phyloP scores from a whole-genome alignment of 2,329 filamentous ascomycete genomes.

The Beauveria bassiana region DNA sequence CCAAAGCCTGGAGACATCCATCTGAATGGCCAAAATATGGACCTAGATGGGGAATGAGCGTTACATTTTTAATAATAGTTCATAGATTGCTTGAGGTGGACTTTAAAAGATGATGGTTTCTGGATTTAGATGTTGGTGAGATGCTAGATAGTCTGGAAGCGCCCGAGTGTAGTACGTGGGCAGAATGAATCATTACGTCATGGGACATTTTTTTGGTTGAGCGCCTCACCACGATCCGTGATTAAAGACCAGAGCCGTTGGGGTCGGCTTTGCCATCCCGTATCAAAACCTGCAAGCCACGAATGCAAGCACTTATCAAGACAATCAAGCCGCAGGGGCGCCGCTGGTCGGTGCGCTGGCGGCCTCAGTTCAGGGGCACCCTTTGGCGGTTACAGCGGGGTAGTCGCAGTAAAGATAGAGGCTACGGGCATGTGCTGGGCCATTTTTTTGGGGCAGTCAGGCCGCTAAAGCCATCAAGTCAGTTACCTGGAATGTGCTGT shows the following conservation, averaged over 20 bases:
- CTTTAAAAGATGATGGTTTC: too few species aligned
- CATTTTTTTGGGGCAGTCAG: too few species aligned
- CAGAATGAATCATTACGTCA: neutral
- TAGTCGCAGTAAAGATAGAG: neutral
- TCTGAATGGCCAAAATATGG: neutral
- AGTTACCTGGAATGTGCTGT: neutral
- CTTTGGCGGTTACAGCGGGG: neutral
- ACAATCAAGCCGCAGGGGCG: neutral
- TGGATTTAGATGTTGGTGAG: neutral
- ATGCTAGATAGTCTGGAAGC: neutral
- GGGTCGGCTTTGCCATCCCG: neutral
- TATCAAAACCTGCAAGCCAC: neutral
- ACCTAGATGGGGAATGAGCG: neutral
- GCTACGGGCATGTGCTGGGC: too few species aligned
- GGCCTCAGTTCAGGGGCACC: neutral
- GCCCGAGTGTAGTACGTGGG: neutral
- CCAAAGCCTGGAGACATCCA: neutral
- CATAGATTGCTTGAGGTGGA: too few species aligned
- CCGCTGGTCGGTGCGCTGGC: neutral
- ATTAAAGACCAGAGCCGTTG: neutral
- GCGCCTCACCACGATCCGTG: neutral
- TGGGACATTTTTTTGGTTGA: neutral
- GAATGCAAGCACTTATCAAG: conserved; percentile 1
- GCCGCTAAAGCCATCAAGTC: neutral
- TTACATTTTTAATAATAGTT: too few species aligned